Evolutionary conservation across 148 eudicot species (phyloP).

Genomic region (Rhododendron ovatum): DNA sequence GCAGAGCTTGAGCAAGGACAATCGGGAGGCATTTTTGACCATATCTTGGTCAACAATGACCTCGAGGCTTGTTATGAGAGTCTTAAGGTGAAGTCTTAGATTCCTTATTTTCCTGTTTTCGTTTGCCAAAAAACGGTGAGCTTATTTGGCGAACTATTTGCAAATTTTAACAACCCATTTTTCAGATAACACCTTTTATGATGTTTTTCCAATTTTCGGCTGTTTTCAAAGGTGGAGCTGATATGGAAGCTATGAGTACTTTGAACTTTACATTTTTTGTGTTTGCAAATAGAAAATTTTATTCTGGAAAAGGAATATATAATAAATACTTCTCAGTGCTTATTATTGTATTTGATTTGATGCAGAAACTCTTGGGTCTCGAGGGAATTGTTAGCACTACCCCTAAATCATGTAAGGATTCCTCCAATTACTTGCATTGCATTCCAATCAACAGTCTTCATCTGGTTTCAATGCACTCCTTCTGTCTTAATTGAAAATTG

Average conservation of each 20-base stretch:
- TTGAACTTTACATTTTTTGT: background rate
- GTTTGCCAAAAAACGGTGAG: background rate
- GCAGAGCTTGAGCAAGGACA: slow-evolving; percentile 78
- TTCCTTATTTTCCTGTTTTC: background rate
- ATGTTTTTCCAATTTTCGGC: background rate
- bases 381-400: slow-evolving; percentile 22
- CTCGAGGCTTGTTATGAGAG: slow-evolving; percentile 62
- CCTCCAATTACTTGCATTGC: background rate
- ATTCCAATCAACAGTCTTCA: background rate
- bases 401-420: slow-evolving; percentile 36
- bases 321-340: background rate
- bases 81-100: slow-evolving; percentile 55
- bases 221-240: background rate
- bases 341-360: slow-evolving; percentile 7
- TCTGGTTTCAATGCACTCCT: background rate
- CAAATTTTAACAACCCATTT: background rate
- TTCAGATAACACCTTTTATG: background rate
- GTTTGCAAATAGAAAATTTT: background rate
- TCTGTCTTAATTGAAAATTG: background rate
- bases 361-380: slow-evolving; percentile 68
- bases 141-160: background rate
- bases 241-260: background rate
- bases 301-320: background rate
- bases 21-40: slow-evolving; percentile 78
- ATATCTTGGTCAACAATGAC: slow-evolving; percentile 71